Percentiles rank a stretch among this genome's conserved stretches.
Conservation (phyloP, 495 filamentous ascomycete species). For the Hypoxylon cercidicola region DNA sequence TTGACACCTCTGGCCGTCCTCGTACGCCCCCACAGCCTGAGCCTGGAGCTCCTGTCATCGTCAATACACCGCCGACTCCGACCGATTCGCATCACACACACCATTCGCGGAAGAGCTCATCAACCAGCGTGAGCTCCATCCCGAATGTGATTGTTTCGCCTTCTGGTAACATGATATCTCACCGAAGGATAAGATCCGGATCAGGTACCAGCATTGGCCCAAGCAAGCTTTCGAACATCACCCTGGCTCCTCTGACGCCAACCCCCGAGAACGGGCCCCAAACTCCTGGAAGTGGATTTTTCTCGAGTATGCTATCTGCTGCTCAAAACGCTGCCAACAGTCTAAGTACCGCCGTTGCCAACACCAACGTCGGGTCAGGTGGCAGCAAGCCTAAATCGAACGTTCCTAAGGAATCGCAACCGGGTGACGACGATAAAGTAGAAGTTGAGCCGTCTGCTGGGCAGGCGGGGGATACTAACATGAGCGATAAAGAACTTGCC, state of each 20-base stretch:
- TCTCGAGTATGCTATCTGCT: conserved; percentile 90
- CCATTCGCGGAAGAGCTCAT: conserved; percentile 37
- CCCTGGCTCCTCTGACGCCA: conserved; percentile 77
- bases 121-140: conserved; percentile 38
- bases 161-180: conserved; percentile 78
- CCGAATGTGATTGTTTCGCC: conserved; percentile 50
- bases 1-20: conserved; percentile 53
- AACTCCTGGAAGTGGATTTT: conserved; percentile 74
- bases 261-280: conserved; percentile 62
- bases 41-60: conserved; percentile 58
- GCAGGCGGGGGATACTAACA: conserved; percentile 48
- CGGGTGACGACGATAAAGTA: conserved; percentile 52
- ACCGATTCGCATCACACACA: conserved; percentile 50
- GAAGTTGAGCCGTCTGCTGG: conserved; percentile 59
- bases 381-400: conserved; percentile 53
- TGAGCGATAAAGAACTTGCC: conserved; percentile 73
- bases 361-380: conserved; percentile 58
- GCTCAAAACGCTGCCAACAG: conserved; percentile 94
- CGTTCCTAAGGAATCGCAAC: conserved; percentile 47
- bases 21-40: conserved; percentile 56
- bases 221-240: conserved; percentile 87
- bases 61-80: conserved; percentile 68
- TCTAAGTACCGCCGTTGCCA: conserved; percentile 81
- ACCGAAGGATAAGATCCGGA: conserved; percentile 64
- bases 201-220: conserved; percentile 74